Evolutionary conservation across 2,329 filamentous ascomycete genomes (phyloP).

Genomic region (Fusarium sp.): DNA sequence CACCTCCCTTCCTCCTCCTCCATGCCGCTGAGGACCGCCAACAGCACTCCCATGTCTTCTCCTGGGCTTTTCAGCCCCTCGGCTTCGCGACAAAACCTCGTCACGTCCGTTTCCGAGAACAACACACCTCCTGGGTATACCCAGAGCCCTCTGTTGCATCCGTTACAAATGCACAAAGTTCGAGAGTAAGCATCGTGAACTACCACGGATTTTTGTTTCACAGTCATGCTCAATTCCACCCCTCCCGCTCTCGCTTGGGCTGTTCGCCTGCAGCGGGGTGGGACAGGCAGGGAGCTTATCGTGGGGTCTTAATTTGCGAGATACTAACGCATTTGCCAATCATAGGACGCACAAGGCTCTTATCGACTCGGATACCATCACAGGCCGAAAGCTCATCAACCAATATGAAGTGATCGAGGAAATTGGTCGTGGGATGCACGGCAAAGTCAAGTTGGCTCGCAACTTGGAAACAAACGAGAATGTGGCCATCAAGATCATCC

Average conservation of each 20-base stretch:
- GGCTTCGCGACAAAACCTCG: conserved; percentile 52
- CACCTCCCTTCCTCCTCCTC: conserved; percentile 50
- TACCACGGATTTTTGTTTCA: conserved; percentile 5
- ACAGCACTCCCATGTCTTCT: conserved; percentile 66
- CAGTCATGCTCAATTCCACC: neutral
- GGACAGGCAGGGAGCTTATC: conserved; percentile 18
- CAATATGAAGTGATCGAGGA: conserved; percentile 98
- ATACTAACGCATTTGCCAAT: conserved; percentile 29
- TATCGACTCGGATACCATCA: conserved; percentile 86
- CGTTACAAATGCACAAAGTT: conserved; percentile 74
- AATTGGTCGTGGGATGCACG: conserved; percentile 93
- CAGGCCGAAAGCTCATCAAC: conserved; percentile 95
- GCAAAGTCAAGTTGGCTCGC: conserved; percentile 94
- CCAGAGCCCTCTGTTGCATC: conserved; percentile 71
- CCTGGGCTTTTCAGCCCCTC: conserved; percentile 67
- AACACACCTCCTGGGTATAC: conserved; percentile 59
- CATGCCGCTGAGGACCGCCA: conserved; percentile 57
- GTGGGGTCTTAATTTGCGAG: conserved; percentile 15
- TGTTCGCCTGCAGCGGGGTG: conserved; percentile 18
- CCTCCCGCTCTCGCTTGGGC: conserved; percentile 7
- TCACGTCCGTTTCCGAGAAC: conserved; percentile 60
- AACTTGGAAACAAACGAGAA: conserved; percentile 77
- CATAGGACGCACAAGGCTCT: conserved; percentile 84
- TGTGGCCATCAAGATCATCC: conserved; percentile 98
- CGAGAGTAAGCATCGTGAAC: conserved; percentile 69